Conservation (phyloP, 2,329 filamentous ascomycete species). For the Aureobasidium sp. region DNA sequence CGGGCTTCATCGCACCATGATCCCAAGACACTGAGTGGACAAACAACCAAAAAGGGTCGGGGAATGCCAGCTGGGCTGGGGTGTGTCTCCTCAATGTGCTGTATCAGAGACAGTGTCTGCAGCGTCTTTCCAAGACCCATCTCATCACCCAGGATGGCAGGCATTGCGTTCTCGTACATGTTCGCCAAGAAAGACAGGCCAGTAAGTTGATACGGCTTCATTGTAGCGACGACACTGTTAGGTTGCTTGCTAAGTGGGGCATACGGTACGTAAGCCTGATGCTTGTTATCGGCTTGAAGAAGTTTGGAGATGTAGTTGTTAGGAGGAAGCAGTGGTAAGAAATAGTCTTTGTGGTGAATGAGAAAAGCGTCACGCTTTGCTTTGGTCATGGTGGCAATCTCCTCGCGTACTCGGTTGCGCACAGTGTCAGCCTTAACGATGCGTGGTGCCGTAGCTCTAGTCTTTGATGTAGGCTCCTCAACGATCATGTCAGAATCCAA, state of each 20-base stretch:
- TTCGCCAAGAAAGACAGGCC: slow-evolving; percentile 43
- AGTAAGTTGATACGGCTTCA: slow-evolving; percentile 44
- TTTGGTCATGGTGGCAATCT: slow-evolving; percentile 34
- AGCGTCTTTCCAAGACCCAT: slow-evolving; percentile 45
- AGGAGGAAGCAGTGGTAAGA: slow-evolving; percentile 37
- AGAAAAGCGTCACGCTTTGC: slow-evolving; percentile 38
- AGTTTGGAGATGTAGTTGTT: slow-evolving; percentile 37
- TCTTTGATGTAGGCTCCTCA: neutral
- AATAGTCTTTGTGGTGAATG: slow-evolving; percentile 35
- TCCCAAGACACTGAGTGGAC: slow-evolving; percentile 42
- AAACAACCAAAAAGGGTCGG: slow-evolving; percentile 39
- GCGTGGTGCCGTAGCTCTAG: neutral
- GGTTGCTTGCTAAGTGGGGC: slow-evolving; percentile 33
- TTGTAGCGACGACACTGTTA: slow-evolving; percentile 36
- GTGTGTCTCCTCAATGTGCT: slow-evolving; percentile 36
- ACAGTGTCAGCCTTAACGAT: slow-evolving; percentile 27
- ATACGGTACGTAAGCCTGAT: slow-evolving; percentile 26
- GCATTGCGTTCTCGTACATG: slow-evolving; percentile 36
- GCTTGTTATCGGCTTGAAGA: slow-evolving; percentile 13
- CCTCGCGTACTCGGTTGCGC: slow-evolving; percentile 31
- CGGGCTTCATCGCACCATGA: slow-evolving; percentile 40
- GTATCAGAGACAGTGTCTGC: slow-evolving; percentile 42
- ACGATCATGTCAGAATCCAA: neutral
- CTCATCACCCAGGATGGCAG: slow-evolving; percentile 40
- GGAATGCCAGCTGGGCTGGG: slow-evolving; percentile 29